Conservation (phyloP, 2,329 filamentous ascomycete genomes). For the Aspergillus pseudonomiae region DNA sequence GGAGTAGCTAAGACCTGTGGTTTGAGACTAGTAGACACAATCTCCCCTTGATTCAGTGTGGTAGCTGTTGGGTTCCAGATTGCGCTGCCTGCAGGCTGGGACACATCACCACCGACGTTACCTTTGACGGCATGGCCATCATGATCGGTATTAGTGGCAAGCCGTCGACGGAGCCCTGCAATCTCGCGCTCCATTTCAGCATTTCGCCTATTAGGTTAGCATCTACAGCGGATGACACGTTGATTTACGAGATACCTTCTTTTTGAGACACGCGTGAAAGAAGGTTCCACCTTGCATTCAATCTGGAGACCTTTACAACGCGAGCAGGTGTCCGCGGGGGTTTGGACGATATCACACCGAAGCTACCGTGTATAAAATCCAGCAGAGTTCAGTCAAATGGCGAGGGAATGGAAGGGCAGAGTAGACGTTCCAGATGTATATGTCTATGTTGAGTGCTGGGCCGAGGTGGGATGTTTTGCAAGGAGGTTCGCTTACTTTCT, state of each 20-base stretch:
- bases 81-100: slow-evolving; percentile 38
- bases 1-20: slow-evolving; percentile 36
- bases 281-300: slow-evolving; percentile 66
- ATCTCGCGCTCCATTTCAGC: slow-evolving; percentile 64
- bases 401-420: neutral
- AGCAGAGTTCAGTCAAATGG: slow-evolving; percentile 19
- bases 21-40: slow-evolving; percentile 37
- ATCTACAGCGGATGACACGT: neutral
- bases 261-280: slow-evolving; percentile 69
- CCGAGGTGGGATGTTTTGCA: slow-evolving; percentile 5
- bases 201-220: slow-evolving; percentile 54
- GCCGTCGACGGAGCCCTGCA: slow-evolving; percentile 49
- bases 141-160: slow-evolving; percentile 38
- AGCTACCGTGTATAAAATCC: slow-evolving; percentile 48
- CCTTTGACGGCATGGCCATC: slow-evolving; percentile 23
- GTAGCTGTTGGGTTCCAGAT: slow-evolving; percentile 35
- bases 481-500: slow-evolving; percentile 56
- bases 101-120: slow-evolving; percentile 34
- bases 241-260: slow-evolving; percentile 41
- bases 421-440: neutral
- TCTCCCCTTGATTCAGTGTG: slow-evolving; percentile 29
- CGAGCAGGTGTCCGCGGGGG: slow-evolving; percentile 63
- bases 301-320: slow-evolving; percentile 65
- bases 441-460: neutral
- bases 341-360: slow-evolving; percentile 66